Evolutionary conservation across 257 asterid genomes (phyloP), one percentile per base, ranked within the genome.

Genomic region (Capsicum rhomboideum): DNA sequence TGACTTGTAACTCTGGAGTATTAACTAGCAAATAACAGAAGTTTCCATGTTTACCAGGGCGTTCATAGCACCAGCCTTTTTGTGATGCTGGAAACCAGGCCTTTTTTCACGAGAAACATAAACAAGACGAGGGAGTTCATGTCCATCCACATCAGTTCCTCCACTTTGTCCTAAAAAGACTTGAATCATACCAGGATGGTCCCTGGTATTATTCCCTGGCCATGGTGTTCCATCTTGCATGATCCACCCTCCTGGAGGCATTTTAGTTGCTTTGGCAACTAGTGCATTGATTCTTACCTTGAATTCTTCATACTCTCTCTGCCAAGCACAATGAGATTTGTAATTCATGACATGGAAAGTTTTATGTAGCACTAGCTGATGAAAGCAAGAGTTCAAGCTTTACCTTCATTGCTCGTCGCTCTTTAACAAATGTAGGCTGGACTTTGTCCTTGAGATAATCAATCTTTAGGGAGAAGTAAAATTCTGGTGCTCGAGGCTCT

Each of bases 171-270:
- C 99, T 56, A 97, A 87, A 90, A 97, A 97, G 84, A 95, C 99
- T 89, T 97, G 99, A 87, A 97, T 95, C 99, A 97, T 95, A 49
- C 99, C 99, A 14, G 99, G 98, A 87, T 97, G 99, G 86, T 95
- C 99, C 89, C 87, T 96, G 4, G 98, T 96, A 89, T 96, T 96
- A 87, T 94, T 96, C 79, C 98, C 99, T 0, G 98, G 99, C 99
- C 99, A 96, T 13, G 99, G 99, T 56, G 98, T 96, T 75, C 99
- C 98, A 63, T 94, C 98, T 90, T 95, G 95, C 99, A 97, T 97
- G 90, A 97, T 97, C 99, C 98, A 95, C 10, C 98, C 99, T 78
- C 91, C 98, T 1, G 92, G 90, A 77, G 99, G 98, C 84, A 95
- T 97, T 86, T 97, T 97, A 59, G 86, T 80, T 16, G 99, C 98